Evolutionary conservation across 2,329 filamentous ascomycete genomes (phyloP), one percentile per base, ranked within the genome.

Genomic region (Didymella keratinophila): DNA sequence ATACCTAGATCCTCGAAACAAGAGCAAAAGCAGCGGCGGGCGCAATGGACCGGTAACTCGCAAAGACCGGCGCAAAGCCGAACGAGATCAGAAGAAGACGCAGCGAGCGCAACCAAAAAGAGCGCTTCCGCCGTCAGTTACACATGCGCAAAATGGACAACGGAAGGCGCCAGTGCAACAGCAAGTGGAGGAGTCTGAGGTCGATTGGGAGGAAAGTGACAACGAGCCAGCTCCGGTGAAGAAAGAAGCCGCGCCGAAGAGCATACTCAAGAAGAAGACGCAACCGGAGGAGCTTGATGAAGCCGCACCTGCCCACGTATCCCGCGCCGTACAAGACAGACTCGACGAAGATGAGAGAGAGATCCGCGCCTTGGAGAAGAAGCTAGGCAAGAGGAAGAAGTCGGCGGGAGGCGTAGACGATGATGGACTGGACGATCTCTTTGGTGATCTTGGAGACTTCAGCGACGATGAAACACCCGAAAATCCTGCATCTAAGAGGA

Each of bases 301-400:
- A 8, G 58, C 67, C 16, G 67, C 68, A 23, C 57, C 67, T 16
- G 64, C 70, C 7, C 69, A 66, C 43, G 39, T 79, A 9, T 76
- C 78, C 8, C 71, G 73, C 49, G 72, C 69, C 21, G 80, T 87
- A n/a, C 86, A 83, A 70, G 84, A 88, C 20, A 69, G 62, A 66
- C 80, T 97, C 4, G 88, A 86, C 0, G 83, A 91, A 61, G 94
- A 99, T 58, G 93, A 98, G 70, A 91, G 88, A 2, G 92, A 97
- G 67, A 98, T 99, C 66, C 89, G 89, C 20, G 88, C 88, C 2
- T 80, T 97, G 30, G 95, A 99, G 79, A 93, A 89, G 75, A 96
- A 91, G 71, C 80, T 99, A 3, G 94, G 95, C 0, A 84, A 97
- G 32, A 89, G 89, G 60, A 96, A 92, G 71, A 72, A 71, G 49